Evolutionary conservation across 2,329 filamentous ascomycete species (phyloP), one percentile per base, ranked within the genome.

Genomic region (Bipolaris bicolor): DNA sequence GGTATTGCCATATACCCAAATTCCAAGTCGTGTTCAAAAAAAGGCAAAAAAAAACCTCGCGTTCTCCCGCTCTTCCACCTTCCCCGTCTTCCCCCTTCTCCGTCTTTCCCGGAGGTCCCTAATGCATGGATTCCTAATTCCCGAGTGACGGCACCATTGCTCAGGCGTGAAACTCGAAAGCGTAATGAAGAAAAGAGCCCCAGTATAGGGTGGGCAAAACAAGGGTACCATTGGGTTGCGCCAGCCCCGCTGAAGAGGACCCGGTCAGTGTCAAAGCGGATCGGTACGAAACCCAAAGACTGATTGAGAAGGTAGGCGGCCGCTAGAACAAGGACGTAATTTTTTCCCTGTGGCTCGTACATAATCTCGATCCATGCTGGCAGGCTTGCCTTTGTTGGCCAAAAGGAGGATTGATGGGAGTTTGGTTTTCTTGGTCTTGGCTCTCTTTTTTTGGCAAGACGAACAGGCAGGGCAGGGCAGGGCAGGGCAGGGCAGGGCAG

Each of bases 221-320:
- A 48, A 49, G 50, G 58, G 51, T 49, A 24, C 3, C 26, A 29
- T 51, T 52, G 39, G 39, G 37, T 24, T 34, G 39, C 39, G 47
- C 40, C 36, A 41, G 34, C 56, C 49, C 44, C 48, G 26, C 26
- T 29, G 26, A 7, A 29, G 26, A 26, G 26, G 26, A 29, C 26
- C 26, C 3, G 26, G 26, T 29, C 49, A 57, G 55, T 49, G 61
- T 63, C 58, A 58, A 56, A 53, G 58, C 58, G 61, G 58, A 50
- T 61, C 61, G 58, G 58, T 61, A 61, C 61, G 58, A 57, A 56
- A 58, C 57, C 43, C 43, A 60, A 52, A 52, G 40, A 22, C 45
- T 46, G 29, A 46, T 50, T 52, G 43, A 45, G 31, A 22, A 39
- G 20, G 37, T 37, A 52, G 43, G 45, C 40, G 49, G 47, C 51